These are phyloP conservation scores for Cenchrus purpureus DNA, from an alignment of 176 grass and related monocot species.

Conservation along the genomic window DNA sequence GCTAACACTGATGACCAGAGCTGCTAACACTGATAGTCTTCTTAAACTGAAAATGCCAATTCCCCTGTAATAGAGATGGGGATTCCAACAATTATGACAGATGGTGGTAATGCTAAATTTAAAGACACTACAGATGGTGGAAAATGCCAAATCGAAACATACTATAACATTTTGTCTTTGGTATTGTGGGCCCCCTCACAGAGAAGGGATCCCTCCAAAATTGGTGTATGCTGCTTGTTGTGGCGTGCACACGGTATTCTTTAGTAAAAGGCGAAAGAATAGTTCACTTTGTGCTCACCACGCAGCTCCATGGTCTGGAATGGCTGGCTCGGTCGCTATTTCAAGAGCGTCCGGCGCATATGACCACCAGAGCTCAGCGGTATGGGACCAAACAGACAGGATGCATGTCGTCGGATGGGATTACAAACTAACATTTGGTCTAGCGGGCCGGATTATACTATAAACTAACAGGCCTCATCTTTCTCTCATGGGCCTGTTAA, in stretches of 20 bases:
- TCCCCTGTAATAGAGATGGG: too few relatives aligned
- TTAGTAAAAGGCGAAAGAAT: slow-evolving; percentile 82
- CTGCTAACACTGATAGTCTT: background rate
- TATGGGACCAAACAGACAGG: slow-evolving; percentile 31
- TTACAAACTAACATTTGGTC: background rate
- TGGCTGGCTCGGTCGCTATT: accelerated
- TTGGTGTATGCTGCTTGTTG: slow-evolving; percentile 35
- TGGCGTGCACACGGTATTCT: slow-evolving; percentile 60
- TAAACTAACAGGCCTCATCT: background rate
- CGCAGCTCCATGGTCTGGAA: background rate
- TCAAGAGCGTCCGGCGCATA: background rate
- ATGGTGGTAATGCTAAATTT: too few relatives aligned
- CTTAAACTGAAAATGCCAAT: background rate
- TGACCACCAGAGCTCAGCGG: background rate
- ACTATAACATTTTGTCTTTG: too few relatives aligned
- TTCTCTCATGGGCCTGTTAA: background rate
- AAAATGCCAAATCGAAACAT: too few relatives aligned
- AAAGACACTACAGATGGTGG: too few relatives aligned
- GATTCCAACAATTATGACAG: too few relatives aligned
- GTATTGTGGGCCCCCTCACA: slow-evolving; percentile 22
- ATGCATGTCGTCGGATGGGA: background rate
- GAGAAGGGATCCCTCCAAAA: slow-evolving; percentile 25
- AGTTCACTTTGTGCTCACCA: slow-evolving; percentile 52
- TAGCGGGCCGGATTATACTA: background rate
- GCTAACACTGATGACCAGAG: background rate